Evolutionary conservation across 257 asterid species (phyloP).

Genomic region (Capsicum chinense): DNA sequence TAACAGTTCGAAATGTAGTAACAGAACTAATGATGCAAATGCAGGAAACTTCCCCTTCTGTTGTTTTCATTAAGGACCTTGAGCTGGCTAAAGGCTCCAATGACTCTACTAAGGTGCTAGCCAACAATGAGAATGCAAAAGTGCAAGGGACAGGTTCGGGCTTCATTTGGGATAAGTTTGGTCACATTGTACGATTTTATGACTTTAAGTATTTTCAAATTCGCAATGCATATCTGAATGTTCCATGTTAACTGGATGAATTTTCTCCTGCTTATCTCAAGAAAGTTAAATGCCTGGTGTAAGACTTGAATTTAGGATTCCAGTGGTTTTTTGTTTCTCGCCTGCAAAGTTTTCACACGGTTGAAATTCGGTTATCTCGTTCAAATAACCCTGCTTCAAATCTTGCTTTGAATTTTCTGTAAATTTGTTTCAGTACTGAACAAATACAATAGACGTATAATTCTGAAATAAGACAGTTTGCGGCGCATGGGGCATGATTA

Average conservation of each 20-base stretch:
- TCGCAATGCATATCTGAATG: not conserved
- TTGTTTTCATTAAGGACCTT: constrained; percentile 72
- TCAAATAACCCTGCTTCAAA: not conserved
- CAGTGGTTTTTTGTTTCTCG: not conserved
- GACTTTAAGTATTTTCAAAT: not conserved
- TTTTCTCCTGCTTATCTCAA: not conserved
- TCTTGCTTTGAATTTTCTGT: not conserved
- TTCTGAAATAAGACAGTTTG: constrained; percentile 7
- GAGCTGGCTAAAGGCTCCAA: constrained; percentile 56
- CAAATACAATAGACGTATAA: not conserved
- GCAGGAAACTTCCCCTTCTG: constrained; percentile 77
- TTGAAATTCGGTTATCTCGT: not conserved
- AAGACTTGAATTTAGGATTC: constrained; percentile 13
- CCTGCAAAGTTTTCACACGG: not conserved
- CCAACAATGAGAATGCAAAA: constrained; percentile 59
- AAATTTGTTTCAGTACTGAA: not conserved
- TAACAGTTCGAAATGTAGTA: not conserved
- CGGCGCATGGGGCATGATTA: constrained; percentile 21
- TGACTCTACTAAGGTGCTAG: constrained; percentile 40
- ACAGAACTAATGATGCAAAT: constrained; percentile 27
- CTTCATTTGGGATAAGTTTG: constrained; percentile 88
- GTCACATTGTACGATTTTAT: constrained; percentile 75
- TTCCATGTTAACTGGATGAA: not conserved
- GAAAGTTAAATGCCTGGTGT: not conserved
- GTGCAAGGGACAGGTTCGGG: constrained; percentile 96